A percentile compares a stretch with the other conserved stretches of the same genome.
These are phyloP conservation scores for Botryotinia calthae DNA, from an alignment of 2,329 filamentous ascomycete species.

Conservation along the genomic window DNA sequence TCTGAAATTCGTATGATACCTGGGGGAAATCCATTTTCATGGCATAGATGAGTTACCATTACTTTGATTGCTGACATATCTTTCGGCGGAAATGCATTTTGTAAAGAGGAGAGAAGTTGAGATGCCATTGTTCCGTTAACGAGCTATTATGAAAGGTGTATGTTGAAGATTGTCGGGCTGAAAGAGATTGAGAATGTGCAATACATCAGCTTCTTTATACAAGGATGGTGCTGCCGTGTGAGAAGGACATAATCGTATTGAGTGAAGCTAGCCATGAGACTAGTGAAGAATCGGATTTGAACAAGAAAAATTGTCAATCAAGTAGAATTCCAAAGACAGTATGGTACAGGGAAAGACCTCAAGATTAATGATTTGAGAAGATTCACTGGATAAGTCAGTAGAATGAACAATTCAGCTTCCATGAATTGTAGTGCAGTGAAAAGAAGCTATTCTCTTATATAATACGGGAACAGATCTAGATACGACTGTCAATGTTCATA, in stretches of 20 bases:
- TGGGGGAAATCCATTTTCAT: background rate
- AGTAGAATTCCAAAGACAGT: background rate
- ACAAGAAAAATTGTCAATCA: background rate
- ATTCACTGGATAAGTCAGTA: background rate
- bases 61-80: background rate
- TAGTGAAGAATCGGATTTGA: too few relatives aligned
- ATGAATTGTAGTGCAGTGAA: background rate
- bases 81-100: background rate
- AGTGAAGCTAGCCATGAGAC: background rate
- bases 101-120: background rate
- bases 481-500: too few relatives aligned
- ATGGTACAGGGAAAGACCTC: background rate
- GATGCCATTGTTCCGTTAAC: background rate
- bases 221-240: background rate
- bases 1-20: background rate
- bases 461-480: background rate
- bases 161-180: background rate
- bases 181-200: background rate
- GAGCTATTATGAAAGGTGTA: background rate
- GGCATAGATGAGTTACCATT: background rate
- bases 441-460: background rate
- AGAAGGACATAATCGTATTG: background rate
- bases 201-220: background rate
- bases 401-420: background rate
- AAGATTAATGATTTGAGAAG: accelerated